Evolutionary conservation across 129 eudicot genomes (phyloP).

Genomic region (Ambrosia artemisiifolia): DNA sequence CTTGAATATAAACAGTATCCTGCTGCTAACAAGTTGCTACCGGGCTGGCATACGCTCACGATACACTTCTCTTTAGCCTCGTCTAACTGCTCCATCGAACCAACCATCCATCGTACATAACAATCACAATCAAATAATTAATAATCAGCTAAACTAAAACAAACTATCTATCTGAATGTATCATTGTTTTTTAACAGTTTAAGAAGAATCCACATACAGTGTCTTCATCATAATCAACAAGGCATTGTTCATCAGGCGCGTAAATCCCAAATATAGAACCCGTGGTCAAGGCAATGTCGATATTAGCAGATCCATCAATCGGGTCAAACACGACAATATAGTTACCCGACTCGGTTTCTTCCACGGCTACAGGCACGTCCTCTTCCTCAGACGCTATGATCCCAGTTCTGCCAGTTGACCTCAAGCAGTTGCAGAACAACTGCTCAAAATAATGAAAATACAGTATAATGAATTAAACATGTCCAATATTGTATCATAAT

Average conservation of each 20-base stretch:
- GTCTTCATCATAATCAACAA: conserved; percentile 46
- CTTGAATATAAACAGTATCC: conserved; percentile 95
- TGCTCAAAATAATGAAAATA: not conserved
- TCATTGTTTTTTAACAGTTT: not conserved
- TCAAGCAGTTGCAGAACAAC: conserved; percentile 89
- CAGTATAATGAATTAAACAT: too few species aligned
- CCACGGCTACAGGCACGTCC: conserved; percentile 91
- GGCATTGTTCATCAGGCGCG: conserved; percentile 83
- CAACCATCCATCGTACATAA: not conserved
- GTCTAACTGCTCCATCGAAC: conserved; percentile 40
- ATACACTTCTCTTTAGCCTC: conserved; percentile 71
- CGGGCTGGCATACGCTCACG: conserved; percentile 88
- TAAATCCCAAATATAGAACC: conserved; percentile 94
- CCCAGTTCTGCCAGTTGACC: conserved; percentile 88
- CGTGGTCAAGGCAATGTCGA: conserved; percentile 78
- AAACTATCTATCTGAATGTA: not conserved
- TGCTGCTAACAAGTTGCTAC: conserved; percentile 82
- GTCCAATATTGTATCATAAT: too few species aligned
- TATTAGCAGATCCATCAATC: conserved; percentile 91
- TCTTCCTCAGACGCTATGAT: conserved; percentile 97
- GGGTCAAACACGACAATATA: conserved; percentile 95
- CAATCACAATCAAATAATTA: not conserved
- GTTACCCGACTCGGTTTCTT: conserved; percentile 88
- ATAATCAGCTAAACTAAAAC: not conserved
- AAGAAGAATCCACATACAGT: conserved; percentile 39